Evolutionary conservation across 164 flowering plant species (phyloP), one percentile per base, ranked within the genome.

Genomic region (Paratinospora sagittata): DNA sequence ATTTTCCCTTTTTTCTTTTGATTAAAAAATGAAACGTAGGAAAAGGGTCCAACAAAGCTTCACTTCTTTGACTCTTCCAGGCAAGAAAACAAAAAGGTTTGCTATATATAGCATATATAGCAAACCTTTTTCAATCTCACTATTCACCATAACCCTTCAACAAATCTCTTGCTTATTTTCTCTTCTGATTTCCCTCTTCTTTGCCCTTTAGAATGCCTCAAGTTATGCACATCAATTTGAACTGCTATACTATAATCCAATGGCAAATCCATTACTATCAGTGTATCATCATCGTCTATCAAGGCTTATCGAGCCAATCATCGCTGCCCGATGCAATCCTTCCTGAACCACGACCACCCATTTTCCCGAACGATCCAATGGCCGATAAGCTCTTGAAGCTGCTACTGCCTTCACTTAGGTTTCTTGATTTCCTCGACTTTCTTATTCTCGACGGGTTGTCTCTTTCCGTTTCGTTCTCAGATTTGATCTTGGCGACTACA

Each of bases 311-410:
- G n/a, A n/a, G n/a, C n/a, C n/a, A n/a, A n/a, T n/a, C n/a, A n/a
- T n/a, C n/a, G n/a, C n/a, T n/a, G n/a, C n/a, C n/a, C n/a, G n/a
- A n/a, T n/a, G n/a, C n/a, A n/a, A n/a, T n/a, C n/a, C n/a, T n/a
- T n/a, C 89, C 95, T 0, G 97, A 87, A 69, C 86, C 82, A 1
- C 87, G 85, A 27, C 85, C 85, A 10, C 84, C 86, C 76, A 85
- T 70, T 76, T 79, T 87, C 11, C 93, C 84, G 27, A 91, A 85
- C n/a, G 93, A 81, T n/a, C 85, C 83, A 43, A 83, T 55, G 17
- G 86, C 81, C 2, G 95, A 80, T 68, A 90, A 74, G 24, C 92
- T 87, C 80, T 85, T 90, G 88, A 92, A 92, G 72, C 97, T 92
- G 85, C 97, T 90, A 77, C 97, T 89, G 26, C 91, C 93, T 71